Evolutionary conservation across 2,329 filamentous ascomycete species (phyloP), one percentile per base, ranked within the genome.

Genomic region (Corynespora cassiicola): DNA sequence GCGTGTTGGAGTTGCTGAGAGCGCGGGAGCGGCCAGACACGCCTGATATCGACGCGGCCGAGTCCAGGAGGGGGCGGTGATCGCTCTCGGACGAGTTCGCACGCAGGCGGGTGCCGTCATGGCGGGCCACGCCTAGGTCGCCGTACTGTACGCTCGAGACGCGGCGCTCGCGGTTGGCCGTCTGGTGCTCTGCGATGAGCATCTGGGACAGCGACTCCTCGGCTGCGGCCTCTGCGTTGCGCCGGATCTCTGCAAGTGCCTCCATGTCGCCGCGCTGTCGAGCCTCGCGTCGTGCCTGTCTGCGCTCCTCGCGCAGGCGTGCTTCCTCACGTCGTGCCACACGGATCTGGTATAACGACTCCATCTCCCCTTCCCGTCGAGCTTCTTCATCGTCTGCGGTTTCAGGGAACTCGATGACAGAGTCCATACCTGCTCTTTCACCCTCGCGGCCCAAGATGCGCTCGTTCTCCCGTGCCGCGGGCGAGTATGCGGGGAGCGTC

Each of bases 331-430:
- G 82, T 36, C 94, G 81, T 12, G 88, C 84, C 9, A 88, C 64
- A 9, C 94, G 85, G 42, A 97, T 92, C 66, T 95, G 90, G 66
- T 95, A 97, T 25, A 97, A 70, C 0, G 88, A 82, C 47, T 94
- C 88, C 94, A 97, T 97, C 66, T 96, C 89, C 18, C 89, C 82
- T 48, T 97, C 90, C 9, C 94, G 80, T 36, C 90, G 74, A 2
- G 73, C 70, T 64, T 95, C 90, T 50, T 95, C 84, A 36, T 90
- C 87, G 34, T 95, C 88, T 7, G 76, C 79, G 0, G 86, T 89
- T 60, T 88, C 85, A 0, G 91, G 91, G 51, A 88, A 82, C 65
- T 96, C 91, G 9, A 97, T 72, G 0, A 99, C 90, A 4, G 88
- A 81, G 57, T 99, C 94, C 55, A 99, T 90, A 6, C 94, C 94